phyloP scores from a whole-genome alignment of 768 basidiomycete species.

The Agaricus blazei region DNA sequence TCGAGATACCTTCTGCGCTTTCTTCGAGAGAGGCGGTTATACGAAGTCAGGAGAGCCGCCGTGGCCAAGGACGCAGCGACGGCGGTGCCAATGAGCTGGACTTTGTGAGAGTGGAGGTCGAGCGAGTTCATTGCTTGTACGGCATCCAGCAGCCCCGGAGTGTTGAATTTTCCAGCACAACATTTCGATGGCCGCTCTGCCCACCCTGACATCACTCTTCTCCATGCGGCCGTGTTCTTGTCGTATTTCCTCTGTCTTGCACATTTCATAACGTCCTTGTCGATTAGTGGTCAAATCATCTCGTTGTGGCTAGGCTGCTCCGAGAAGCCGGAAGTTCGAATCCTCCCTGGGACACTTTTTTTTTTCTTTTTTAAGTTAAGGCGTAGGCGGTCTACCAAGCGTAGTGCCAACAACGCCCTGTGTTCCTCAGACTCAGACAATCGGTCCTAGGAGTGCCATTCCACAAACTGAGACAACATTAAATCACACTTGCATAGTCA shows the following conservation, averaged over 20 bases:
- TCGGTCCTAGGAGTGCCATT: too few species aligned
- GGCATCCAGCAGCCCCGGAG: neutral
- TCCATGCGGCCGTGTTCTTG: too few species aligned
- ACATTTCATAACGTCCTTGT: conserved; percentile 11
- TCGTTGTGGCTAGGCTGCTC: conserved; percentile 14
- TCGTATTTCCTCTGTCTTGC: too few species aligned
- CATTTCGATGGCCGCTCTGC: neutral
- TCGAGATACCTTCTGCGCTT: conserved; percentile 50
- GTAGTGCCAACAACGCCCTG: too few species aligned
- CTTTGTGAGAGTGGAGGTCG: conserved; percentile 46
- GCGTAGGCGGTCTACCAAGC: too few species aligned
- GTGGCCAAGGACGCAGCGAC: conserved; percentile 59
- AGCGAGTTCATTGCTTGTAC: conserved; percentile 23
- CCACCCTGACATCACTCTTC: neutral
- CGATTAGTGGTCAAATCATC: conserved; percentile 21
- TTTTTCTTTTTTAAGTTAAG: neutral
- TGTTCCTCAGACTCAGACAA: too few species aligned
- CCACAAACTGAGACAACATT: neutral
- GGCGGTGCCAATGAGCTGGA: conserved; percentile 65
- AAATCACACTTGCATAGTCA: neutral
- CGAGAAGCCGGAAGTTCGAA: conserved; percentile 20
- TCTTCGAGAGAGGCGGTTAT: conserved; percentile 42
- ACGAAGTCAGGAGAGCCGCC: conserved; percentile 52
- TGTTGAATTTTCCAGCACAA: neutral
- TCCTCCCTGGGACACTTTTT: conserved; percentile 18